Percentiles rank a stretch among this genome's conserved stretches.
These are phyloP conservation scores for Silene latifolia DNA, from an alignment of 148 eudicot species.

Conservation along the genomic window DNA sequence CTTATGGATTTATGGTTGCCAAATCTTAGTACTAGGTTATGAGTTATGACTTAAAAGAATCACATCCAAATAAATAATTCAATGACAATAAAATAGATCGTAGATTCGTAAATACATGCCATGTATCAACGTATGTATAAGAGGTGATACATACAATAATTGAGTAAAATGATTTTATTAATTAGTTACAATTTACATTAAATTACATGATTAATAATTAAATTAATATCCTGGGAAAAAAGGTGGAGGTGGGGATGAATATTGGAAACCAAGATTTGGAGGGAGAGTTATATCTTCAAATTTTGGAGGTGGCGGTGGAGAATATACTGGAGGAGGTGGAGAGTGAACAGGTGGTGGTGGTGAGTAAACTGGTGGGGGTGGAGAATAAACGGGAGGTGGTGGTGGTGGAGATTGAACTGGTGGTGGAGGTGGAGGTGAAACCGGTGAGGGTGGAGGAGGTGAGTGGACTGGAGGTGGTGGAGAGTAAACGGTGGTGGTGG, in stretches of 20 bases:
- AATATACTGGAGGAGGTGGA: constrained; percentile 1
- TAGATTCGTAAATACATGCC: neutral
- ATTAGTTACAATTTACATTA: neutral
- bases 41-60: too few relatives aligned
- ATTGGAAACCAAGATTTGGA: constrained; percentile 2
- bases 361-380: neutral
- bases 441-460: neutral
- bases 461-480: neutral
- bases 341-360: constrained; percentile 10
- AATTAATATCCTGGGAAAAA: neutral
- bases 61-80: too few relatives aligned
- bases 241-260: constrained; percentile 8
- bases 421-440: neutral
- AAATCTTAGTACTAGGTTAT: too few relatives aligned
- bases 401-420: constrained; percentile 1
- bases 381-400: neutral
- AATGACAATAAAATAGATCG: too few relatives aligned
- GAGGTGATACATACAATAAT: neutral
- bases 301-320: constrained; percentile 4
- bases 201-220: neutral
- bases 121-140: neutral
- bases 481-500: neutral
- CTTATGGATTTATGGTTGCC: too few relatives aligned
- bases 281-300: neutral
- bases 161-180: too few relatives aligned